A percentile compares a stretch with the other conserved stretches of the same genome.
Conservation (phyloP, 2,329 filamentous ascomycete species). For the Cucurbitaria berberidis region DNA sequence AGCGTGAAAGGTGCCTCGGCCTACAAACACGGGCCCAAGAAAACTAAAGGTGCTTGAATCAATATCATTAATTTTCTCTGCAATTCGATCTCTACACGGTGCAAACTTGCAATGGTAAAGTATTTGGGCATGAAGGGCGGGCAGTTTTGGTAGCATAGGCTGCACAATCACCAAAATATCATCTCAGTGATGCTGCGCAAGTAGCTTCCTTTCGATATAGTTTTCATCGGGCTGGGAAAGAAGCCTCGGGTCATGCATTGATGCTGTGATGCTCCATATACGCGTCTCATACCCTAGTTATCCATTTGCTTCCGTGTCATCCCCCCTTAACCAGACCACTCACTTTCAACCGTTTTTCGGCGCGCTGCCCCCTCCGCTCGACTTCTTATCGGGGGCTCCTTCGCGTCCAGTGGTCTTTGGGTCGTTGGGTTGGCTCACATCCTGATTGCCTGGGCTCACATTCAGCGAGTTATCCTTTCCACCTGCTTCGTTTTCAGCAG, state of each 20-base stretch:
- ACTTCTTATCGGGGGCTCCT: conserved; percentile 41
- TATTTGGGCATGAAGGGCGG: too few species aligned
- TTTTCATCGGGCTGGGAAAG: too few species aligned
- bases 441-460: conserved; percentile 66
- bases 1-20: background rate
- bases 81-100: too few species aligned
- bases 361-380: conserved; percentile 46
- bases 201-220: too few species aligned
- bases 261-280: conserved; percentile 3
- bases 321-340: background rate
- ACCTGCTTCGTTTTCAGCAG: conserved; percentile 45
- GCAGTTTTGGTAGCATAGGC: too few species aligned
- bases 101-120: too few species aligned
- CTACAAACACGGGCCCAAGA: background rate
- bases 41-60: background rate
- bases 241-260: conserved; percentile 1
- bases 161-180: too few species aligned
- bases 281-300: background rate
- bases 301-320: background rate
- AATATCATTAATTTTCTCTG: too few species aligned
- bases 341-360: conserved; percentile 28
- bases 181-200: too few species aligned
- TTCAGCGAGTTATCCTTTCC: conserved; percentile 54
- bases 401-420: conserved; percentile 47
- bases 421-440: conserved; percentile 59